Evolutionary conservation across 2,329 filamentous ascomycete genomes (phyloP), one percentile per base, ranked within the genome.

Genomic region (Dothistroma pini): DNA sequence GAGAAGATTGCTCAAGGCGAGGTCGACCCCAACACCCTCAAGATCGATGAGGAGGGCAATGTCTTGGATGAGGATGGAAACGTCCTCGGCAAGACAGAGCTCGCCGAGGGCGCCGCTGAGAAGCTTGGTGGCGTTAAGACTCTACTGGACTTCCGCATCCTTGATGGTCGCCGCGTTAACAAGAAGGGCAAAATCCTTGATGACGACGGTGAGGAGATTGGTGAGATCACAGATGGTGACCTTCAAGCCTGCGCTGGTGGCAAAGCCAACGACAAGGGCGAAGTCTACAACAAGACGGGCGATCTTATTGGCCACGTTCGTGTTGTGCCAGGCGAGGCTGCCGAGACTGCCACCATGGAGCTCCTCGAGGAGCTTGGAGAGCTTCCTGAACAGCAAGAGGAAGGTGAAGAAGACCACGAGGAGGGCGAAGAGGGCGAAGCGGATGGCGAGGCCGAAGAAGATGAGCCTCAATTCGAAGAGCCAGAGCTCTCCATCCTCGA

Each of bases 111-210:
- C 62, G 75, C 79, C 64, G 75, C 77, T 56, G 79, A 81, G 64
- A 78, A 77, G 69, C 76, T 80, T 61, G 75, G 77, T 64, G 77
- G 78, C 57, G 67, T 73, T 38, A 72, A 75, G 29, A 67, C 72
- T 47, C 69, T 74, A 32, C 72, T 74, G 58, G 62, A 69, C 54
- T 74, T 80, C 49, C 79, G 81, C 64, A 81, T 81, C 68, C 68
- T 83, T 53, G 75, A 83, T 69, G 79, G 82, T 68, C 75, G 80
- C 57, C 83, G 83, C 72, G 78, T 84, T 73, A 84, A 84, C 75
- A 84, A 83, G 76, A 84, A 84, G 75, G 79, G 80, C 73, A 80
- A 80, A 73, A 74, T 82, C 57, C 76, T 82, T 52, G 77, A 81
- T 61, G 77, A 78, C 49, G 80, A 82, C 55, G 80, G 80, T 29